Percentiles rank a stretch among this genome's conserved stretches.
Conservation (phyloP, 2,329 filamentous ascomycete species). For the Aspergillus proliferans region DNA sequence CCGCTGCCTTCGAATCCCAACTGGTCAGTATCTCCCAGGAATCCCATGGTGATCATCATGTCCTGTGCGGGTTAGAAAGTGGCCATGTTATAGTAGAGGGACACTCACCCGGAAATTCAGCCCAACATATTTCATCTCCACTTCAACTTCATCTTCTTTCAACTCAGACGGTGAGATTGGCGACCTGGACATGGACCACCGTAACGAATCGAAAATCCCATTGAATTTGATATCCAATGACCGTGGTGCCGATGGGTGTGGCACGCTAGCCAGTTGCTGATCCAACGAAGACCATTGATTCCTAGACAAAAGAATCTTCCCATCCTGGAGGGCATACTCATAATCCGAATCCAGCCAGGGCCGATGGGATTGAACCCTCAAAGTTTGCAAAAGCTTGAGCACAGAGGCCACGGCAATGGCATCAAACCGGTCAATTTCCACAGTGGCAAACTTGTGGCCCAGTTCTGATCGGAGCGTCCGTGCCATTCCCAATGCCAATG, state of each 20-base stretch:
- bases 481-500: background rate
- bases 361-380: background rate
- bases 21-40: background rate
- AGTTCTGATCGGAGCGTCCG: background rate
- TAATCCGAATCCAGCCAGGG: background rate
- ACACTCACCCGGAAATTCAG: constrained; percentile 13
- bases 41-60: constrained; percentile 7
- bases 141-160: constrained; percentile 4
- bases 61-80: constrained; percentile 4
- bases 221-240: background rate
- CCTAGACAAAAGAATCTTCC: background rate
- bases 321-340: background rate
- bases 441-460: background rate
- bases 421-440: background rate
- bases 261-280: background rate
- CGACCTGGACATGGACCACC: background rate
- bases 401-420: background rate
- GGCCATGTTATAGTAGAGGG: background rate
- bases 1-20: constrained; percentile 5
- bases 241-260: background rate
- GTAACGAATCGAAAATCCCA: background rate
- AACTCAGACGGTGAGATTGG: background rate
- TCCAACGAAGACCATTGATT: background rate
- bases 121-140: constrained; percentile 9
- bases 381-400: background rate